Evolutionary conservation across 2,329 filamentous ascomycete species (phyloP), one percentile per base, ranked within the genome.

Genomic region (Sordariomycetes sp.): DNA sequence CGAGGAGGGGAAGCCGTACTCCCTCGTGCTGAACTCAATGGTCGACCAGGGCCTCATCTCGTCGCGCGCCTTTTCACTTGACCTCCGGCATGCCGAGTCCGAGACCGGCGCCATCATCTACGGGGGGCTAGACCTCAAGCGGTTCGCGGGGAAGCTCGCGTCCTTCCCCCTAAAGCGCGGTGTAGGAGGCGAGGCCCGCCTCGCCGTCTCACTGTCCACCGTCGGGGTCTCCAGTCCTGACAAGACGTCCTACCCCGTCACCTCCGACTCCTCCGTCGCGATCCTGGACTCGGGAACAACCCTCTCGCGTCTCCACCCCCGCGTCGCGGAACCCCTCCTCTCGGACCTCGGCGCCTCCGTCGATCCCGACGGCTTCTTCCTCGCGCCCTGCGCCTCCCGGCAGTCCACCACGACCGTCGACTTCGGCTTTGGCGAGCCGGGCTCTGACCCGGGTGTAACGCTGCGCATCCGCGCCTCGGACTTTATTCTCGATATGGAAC

Each of bases 201-300:
- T 76, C 15, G 70, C 67, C 15, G 66, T 71, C 36, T 58, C 62
- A 20, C 57, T 74, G 4, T 60, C 61, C 17, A 65, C 61, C 2
- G 54, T 74, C 1, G 69, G 70, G 12, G 56, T 71, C 24, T 67
- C 65, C 1, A n/a, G 66, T 15, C 55, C 55, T n/a, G 62, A 58
- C 24, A 50, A 59, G 7, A 59, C 63, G 0, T 25, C 63, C 42
- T 64, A 59, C 53, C 68, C 66, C 60, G 55, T 59, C 17, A 62
- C 72, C 1, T 51, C 57, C 1, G 60, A 57, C 1, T 72, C 76
- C 32, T 62, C 68, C 15, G 71, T 68, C 52, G 71, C 76, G 22
- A 70, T 77, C 65, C 69, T 81, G 55, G 79, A 81, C 67, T 77
- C 74, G 2, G 78, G 78, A 54, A 76, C 76, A 1, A 79, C 78